Evolutionary conservation across 2,329 filamentous ascomycete species (phyloP).

Genomic region (Verticillium klebahnii): DNA sequence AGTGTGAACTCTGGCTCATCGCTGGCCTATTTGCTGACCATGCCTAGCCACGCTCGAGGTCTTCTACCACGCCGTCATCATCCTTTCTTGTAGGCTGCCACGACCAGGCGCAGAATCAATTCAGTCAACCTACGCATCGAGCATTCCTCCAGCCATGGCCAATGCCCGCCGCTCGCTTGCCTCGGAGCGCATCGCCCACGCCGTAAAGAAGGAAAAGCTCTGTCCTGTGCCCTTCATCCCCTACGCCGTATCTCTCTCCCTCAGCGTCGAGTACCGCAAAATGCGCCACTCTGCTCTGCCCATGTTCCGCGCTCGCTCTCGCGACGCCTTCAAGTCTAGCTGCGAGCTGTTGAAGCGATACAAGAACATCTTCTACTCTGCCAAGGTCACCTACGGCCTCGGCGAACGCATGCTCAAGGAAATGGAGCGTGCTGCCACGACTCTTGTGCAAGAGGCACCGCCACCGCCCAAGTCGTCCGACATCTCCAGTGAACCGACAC

Average conservation of each 20-base stretch:
- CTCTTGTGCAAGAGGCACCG: conserved; percentile 21
- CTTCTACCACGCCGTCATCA: conserved; percentile 60
- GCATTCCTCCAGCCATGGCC: conserved; percentile 40
- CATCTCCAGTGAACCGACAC: conserved; percentile 1
- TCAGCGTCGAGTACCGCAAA: conserved; percentile 59
- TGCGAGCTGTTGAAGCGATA: conserved; percentile 48
- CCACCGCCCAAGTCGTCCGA: conserved; percentile 3
- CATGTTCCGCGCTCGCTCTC: conserved; percentile 53
- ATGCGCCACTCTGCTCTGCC: conserved; percentile 57
- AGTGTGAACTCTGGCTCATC: conserved; percentile 10
- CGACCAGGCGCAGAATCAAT: conserved; percentile 29
- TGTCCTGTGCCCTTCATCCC: conserved; percentile 55
- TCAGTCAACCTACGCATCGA: conserved; percentile 27
- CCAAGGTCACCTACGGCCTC: conserved; percentile 48
- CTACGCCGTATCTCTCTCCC: conserved; percentile 55
- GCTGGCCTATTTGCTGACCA: conserved; percentile 14
- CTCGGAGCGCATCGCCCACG: conserved; percentile 51
- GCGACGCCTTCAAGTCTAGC: conserved; percentile 48
- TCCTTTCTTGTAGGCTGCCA: conserved; percentile 55
- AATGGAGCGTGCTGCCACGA: conserved; percentile 49
- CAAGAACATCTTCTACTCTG: conserved; percentile 54
- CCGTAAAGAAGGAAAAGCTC: conserved; percentile 46
- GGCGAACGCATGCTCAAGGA: conserved; percentile 51
- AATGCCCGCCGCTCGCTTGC: conserved; percentile 55
- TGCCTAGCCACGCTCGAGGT: conserved; percentile 52